Conservation (phyloP, 2,329 filamentous ascomycete species). For the Aspergillus cejpii region DNA sequence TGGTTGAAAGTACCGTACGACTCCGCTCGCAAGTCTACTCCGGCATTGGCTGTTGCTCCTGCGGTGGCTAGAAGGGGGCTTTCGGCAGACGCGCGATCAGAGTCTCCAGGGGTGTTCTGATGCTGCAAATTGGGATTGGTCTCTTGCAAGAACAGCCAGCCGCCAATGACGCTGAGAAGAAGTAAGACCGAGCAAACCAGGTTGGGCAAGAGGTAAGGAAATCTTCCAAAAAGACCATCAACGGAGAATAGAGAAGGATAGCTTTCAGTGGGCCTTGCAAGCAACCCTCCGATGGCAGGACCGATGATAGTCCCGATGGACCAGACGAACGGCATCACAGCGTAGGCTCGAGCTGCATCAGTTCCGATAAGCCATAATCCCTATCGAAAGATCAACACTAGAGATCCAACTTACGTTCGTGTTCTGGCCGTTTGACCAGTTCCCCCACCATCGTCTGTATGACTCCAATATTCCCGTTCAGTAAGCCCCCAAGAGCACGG, state of each 20-base stretch:
- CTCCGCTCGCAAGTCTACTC: constrained; percentile 67
- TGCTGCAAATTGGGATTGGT: constrained; percentile 79
- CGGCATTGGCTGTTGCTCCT: constrained; percentile 64
- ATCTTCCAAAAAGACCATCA: constrained; percentile 64
- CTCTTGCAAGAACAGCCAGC: constrained; percentile 77
- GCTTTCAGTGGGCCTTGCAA: constrained; percentile 68
- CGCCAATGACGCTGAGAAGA: constrained; percentile 68
- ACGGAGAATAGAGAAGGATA: constrained; percentile 66
- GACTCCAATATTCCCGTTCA: constrained; percentile 88
- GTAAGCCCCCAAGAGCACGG: constrained; percentile 67
- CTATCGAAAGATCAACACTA: neutral
- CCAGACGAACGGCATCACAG: constrained; percentile 94
- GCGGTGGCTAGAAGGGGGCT: constrained; percentile 71
- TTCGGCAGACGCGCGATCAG: constrained; percentile 48
- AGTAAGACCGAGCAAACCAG: constrained; percentile 72
- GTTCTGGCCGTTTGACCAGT: constrained; percentile 71
- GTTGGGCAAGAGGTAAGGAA: constrained; percentile 86
- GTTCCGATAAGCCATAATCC: constrained; percentile 9
- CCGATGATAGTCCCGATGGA: constrained; percentile 83
- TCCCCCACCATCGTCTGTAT: constrained; percentile 93
- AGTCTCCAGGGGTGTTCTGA: constrained; percentile 36
- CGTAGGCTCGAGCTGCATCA: constrained; percentile 66
- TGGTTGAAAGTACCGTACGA: constrained; percentile 68
- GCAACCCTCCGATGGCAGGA: constrained; percentile 70
- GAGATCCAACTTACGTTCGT: constrained; percentile 61